These are phyloP conservation scores for Neurospora sp. DNA, from an alignment of 495 filamentous ascomycete genomes.

Conservation along the genomic window DNA sequence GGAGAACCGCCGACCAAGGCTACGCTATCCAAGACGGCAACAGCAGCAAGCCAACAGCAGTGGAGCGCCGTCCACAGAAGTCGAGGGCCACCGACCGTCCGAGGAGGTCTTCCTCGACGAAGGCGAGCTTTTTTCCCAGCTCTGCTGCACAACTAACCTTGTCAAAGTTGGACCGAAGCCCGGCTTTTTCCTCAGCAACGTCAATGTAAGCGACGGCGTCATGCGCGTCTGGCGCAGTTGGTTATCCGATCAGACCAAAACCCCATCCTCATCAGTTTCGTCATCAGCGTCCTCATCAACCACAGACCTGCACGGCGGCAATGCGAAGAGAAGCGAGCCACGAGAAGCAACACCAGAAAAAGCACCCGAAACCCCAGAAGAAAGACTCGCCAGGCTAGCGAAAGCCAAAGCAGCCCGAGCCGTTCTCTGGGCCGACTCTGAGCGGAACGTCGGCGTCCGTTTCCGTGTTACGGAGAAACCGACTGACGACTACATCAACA, in stretches of 20 bases:
- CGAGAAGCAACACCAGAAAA: neutral
- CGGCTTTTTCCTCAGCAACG: slow-evolving; percentile 48
- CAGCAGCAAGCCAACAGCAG: neutral
- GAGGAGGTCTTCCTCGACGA: slow-evolving; percentile 56
- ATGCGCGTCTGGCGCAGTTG: slow-evolving; percentile 59
- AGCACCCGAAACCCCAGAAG: neutral
- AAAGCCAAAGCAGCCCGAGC: neutral
- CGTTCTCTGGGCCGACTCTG: slow-evolving; percentile 50
- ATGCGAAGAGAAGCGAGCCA: neutral
- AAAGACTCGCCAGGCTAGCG: neutral
- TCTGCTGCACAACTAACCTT: slow-evolving; percentile 56
- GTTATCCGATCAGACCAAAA: slow-evolving; percentile 39
- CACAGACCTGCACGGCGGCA: neutral
- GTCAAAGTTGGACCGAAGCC: slow-evolving; percentile 52
- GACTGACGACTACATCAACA: neutral
- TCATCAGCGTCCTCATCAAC: neutral
- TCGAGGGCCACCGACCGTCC: slow-evolving; percentile 23
- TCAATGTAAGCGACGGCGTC: slow-evolving; percentile 52
- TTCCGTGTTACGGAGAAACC: slow-evolving; percentile 34
- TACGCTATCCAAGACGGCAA: slow-evolving; percentile 18
- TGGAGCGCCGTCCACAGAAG: slow-evolving; percentile 11
- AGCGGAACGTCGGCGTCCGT: slow-evolving; percentile 45
- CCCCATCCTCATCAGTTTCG: neutral
- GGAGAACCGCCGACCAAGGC: slow-evolving; percentile 28
- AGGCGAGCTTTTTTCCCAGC: slow-evolving; percentile 60